A percentile compares a stretch with the other conserved stretches of the same genome.
These are phyloP conservation scores for Mixia osmundae DNA, from an alignment of 1,284 basidiomycete species.

Conservation along the genomic window DNA sequence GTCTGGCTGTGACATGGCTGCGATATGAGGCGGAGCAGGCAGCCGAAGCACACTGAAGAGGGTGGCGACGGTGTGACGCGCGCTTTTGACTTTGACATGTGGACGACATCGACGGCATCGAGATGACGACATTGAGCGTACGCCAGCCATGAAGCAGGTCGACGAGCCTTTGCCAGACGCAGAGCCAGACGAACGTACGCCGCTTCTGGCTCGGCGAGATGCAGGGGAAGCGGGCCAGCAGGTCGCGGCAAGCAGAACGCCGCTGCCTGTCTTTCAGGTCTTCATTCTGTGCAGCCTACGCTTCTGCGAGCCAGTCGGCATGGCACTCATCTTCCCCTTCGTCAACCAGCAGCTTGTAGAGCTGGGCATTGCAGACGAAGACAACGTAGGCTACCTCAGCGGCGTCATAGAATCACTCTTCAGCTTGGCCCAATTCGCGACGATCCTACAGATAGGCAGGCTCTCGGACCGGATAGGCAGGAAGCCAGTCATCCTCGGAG, in stretches of 20 bases:
- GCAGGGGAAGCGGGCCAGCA: background rate
- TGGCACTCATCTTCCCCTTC: slow-evolving; percentile 26
- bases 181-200: slow-evolving; percentile 2
- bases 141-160: no score
- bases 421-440: slow-evolving; percentile 20
- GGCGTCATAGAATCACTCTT: slow-evolving; percentile 22
- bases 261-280: slow-evolving; percentile 20
- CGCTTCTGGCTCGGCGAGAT: slow-evolving; percentile 1
- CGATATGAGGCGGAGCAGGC: no score
- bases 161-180: background rate
- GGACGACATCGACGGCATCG: no score
- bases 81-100: no score
- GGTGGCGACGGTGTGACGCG: no score
- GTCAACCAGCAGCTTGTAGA: slow-evolving; percentile 25
- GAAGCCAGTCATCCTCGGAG: slow-evolving; percentile 23
- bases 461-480: slow-evolving; percentile 21
- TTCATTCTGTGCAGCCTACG: slow-evolving; percentile 23
- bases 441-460: slow-evolving; percentile 22
- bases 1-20: no score
- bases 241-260: no score
- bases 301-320: slow-evolving; percentile 19
- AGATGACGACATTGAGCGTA: no score
- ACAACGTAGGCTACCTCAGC: slow-evolving; percentile 21
- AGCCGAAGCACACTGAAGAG: no score
- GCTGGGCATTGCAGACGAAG: slow-evolving; percentile 23